These are phyloP conservation scores for Venturia nashicola DNA, from an alignment of 2,329 filamentous ascomycete species.

Conservation along the genomic window DNA sequence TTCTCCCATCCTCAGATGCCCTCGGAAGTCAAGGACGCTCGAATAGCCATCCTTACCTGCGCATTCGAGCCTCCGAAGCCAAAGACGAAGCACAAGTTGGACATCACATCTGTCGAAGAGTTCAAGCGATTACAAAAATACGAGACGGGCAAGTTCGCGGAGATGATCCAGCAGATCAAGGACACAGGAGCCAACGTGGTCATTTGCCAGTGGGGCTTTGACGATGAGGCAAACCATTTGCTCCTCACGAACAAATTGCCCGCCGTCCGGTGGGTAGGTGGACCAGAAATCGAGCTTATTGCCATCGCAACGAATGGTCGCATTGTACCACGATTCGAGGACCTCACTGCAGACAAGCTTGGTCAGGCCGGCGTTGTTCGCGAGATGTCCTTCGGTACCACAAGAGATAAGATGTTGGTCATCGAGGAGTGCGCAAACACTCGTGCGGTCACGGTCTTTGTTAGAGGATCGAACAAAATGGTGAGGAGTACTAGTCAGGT, in stretches of 20 bases:
- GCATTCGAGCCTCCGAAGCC: slow-evolving; percentile 98
- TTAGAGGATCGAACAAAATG: slow-evolving; percentile 99
- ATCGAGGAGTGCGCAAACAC: slow-evolving; percentile 99
- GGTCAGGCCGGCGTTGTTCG: slow-evolving; percentile 80
- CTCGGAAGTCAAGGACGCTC: slow-evolving; percentile 84
- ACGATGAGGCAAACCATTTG: slow-evolving; percentile 96
- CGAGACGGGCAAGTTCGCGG: slow-evolving; percentile 89
- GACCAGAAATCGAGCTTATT: slow-evolving; percentile 95
- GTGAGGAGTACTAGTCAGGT: slow-evolving; percentile 30
- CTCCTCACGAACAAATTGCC: slow-evolving; percentile 92
- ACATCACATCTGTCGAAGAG: slow-evolving; percentile 93
- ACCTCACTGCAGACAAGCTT: slow-evolving; percentile 81
- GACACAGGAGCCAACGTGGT: slow-evolving; percentile 92
- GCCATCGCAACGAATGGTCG: slow-evolving; percentile 97
- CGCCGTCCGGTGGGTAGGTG: slow-evolving; percentile 94
- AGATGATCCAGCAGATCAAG: slow-evolving; percentile 99
- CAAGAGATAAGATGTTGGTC: slow-evolving; percentile 97
- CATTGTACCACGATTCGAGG: slow-evolving; percentile 95
- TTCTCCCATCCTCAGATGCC: slow-evolving; percentile 99
- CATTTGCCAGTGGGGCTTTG: slow-evolving; percentile 99
- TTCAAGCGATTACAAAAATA: slow-evolving; percentile 97
- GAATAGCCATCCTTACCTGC: slow-evolving; percentile 94
- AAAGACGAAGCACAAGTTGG: slow-evolving; percentile 98
- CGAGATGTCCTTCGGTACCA: slow-evolving; percentile 95
- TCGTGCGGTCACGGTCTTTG: slow-evolving; percentile 88